phyloP scores from a whole-genome alignment of 305 asterid species.

The Fraxinus angustifolia region DNA sequence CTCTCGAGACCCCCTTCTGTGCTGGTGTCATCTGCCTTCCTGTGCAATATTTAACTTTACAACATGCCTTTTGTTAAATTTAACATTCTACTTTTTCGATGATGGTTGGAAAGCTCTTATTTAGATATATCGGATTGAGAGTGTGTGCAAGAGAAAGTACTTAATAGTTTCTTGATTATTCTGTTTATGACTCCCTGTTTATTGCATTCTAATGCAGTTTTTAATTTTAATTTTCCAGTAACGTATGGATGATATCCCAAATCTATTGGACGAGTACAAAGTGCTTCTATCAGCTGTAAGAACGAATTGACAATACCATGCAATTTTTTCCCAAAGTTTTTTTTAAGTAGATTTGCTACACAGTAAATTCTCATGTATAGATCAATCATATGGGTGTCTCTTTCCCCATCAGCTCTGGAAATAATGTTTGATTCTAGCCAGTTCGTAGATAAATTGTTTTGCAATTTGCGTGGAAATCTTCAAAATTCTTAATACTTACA shows the following conservation, averaged over 20 bases:
- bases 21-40: background rate
- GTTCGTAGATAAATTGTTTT: background rate
- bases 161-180: background rate
- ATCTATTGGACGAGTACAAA: conserved; percentile 69
- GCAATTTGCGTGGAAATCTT: background rate
- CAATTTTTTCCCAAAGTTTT: background rate
- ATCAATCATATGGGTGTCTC: background rate
- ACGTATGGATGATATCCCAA: conserved; percentile 66
- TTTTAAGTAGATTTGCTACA: background rate
- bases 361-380: background rate
- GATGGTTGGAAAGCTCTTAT: background rate
- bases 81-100: background rate
- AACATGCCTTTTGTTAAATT: background rate
- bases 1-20: background rate
- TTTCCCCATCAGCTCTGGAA: background rate
- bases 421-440: background rate
- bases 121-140: background rate
- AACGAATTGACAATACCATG: background rate
- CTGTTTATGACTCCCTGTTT: background rate
- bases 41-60: background rate
- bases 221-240: conserved; percentile 41
- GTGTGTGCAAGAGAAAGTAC: background rate
- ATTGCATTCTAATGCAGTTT: conserved; percentile 11
- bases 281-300: conserved; percentile 41
- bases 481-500: background rate